Evolutionary conservation across 169 alveolate genomes (phyloP).

Genomic region (Cryptosporidium andersoni): DNA sequence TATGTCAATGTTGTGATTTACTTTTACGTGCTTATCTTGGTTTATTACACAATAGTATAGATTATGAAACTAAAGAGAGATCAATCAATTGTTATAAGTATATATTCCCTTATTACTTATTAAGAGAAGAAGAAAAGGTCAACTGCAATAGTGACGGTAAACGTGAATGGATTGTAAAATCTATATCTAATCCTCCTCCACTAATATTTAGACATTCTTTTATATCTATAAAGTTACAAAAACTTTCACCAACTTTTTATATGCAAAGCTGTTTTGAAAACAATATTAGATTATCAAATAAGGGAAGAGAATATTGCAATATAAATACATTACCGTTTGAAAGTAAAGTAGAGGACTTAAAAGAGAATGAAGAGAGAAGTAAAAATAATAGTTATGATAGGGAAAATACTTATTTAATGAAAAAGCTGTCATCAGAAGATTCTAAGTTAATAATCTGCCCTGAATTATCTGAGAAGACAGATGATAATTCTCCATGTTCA

Average conservation of each 20-base stretch:
- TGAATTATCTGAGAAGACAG: not conserved
- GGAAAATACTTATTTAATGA: not conserved
- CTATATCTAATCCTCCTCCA: slow-evolving; percentile 59
- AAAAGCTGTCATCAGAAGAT: not conserved
- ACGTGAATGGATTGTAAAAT: slow-evolving; percentile 66
- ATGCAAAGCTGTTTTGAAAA: slow-evolving; percentile 5
- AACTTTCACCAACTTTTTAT: slow-evolving; percentile 53
- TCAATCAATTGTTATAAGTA: slow-evolving; percentile 10
- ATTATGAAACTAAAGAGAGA: slow-evolving; percentile 15
- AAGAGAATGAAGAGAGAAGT: too few relatives aligned
- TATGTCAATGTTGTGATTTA: slow-evolving; percentile 50
- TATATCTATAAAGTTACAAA: slow-evolving; percentile 42
- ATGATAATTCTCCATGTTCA: not conserved
- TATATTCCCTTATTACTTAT: slow-evolving; percentile 49
- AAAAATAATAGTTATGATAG: not conserved
- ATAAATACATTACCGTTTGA: too few relatives aligned
- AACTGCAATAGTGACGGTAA: slow-evolving; percentile 56
- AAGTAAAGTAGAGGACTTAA: too few relatives aligned
- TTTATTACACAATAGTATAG: not conserved
- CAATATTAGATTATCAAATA: too few relatives aligned
- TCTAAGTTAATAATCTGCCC: not conserved
- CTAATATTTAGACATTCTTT: slow-evolving; percentile 49
- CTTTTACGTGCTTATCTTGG: slow-evolving; percentile 61
- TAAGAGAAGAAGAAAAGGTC: slow-evolving; percentile 56
- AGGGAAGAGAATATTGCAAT: too few relatives aligned